phyloP scores from a whole-genome alignment of 495 filamentous ascomycete genomes.

The Pseudomonodictys pantanalensis region DNA sequence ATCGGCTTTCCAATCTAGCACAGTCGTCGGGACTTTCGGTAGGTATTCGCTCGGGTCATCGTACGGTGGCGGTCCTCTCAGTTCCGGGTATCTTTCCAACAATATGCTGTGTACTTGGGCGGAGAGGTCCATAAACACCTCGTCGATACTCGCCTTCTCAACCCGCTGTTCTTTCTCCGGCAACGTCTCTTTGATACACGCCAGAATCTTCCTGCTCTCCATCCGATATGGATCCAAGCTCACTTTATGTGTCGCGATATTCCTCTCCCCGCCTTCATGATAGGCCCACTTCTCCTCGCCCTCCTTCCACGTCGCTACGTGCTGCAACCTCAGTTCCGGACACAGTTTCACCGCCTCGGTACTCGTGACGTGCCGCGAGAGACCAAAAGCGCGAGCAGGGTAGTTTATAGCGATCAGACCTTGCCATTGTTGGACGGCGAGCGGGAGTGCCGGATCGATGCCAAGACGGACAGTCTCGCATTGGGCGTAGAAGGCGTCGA shows the following conservation, averaged over 20 bases:
- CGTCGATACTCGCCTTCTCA: slow-evolving; percentile 89
- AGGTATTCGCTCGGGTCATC: slow-evolving; percentile 70
- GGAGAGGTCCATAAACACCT: slow-evolving; percentile 90
- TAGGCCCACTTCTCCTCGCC: slow-evolving; percentile 91
- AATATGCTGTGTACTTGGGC: slow-evolving; percentile 74
- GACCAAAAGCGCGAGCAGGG: slow-evolving; percentile 74
- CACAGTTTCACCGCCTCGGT: slow-evolving; percentile 86
- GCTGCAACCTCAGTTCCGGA: slow-evolving; percentile 78
- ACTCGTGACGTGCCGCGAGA: slow-evolving; percentile 70
- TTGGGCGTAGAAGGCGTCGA: slow-evolving; percentile 98
- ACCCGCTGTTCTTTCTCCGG: slow-evolving; percentile 62
- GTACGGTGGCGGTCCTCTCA: slow-evolving; percentile 59
- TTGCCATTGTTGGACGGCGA: slow-evolving; percentile 89
- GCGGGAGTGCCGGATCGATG: slow-evolving; percentile 62
- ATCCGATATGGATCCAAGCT: slow-evolving; percentile 88
- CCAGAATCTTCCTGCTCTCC: slow-evolving; percentile 78
- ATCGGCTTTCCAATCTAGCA: slow-evolving; percentile 77
- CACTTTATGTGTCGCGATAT: slow-evolving; percentile 87
- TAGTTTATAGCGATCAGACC: slow-evolving; percentile 97
- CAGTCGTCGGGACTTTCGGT: slow-evolving; percentile 70
- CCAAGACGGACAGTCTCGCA: slow-evolving; percentile 86
- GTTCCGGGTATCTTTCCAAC: slow-evolving; percentile 73
- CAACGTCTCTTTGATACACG: slow-evolving; percentile 73
- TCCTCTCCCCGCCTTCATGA: slow-evolving; percentile 66
- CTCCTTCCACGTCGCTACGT: slow-evolving; percentile 93